phyloP scores from a whole-genome alignment of 768 basidiomycete species.

The Lactarius indigo region DNA sequence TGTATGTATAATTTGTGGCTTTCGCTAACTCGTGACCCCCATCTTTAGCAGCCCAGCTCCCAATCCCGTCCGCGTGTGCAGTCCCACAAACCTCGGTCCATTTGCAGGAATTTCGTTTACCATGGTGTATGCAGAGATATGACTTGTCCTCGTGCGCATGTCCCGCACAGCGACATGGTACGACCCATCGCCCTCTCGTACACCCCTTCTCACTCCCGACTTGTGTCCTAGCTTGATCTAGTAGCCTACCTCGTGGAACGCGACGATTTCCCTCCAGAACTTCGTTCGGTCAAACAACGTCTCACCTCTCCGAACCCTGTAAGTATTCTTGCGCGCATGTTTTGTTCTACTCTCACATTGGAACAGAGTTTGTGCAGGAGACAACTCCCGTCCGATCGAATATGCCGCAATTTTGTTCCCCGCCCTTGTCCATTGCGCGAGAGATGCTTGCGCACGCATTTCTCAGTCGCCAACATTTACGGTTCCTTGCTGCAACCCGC shows the following conservation, averaged over 20 bases:
- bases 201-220: neutral
- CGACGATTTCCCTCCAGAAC: neutral
- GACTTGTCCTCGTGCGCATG: constrained; percentile 7
- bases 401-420: constrained; percentile 1
- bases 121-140: neutral
- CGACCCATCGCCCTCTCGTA: too few relatives aligned
- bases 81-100: neutral
- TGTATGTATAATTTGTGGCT: neutral
- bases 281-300: neutral
- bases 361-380: neutral
- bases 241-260: neutral
- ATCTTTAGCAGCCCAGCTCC: neutral
- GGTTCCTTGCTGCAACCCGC: neutral
- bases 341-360: neutral
- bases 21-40: neutral
- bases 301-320: neutral
- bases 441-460: neutral
- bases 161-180: constrained; percentile 9
- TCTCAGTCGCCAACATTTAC: neutral
- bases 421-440: neutral
- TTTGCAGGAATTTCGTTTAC: constrained; percentile 17
- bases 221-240: constrained; percentile 3
- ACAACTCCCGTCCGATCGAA: neutral
- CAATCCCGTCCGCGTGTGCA: neutral
- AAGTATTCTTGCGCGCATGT: neutral